Base-by-base conservation (phyloP, 352 stramenopile genomes). In the Pythium grandisporangium region DNA sequence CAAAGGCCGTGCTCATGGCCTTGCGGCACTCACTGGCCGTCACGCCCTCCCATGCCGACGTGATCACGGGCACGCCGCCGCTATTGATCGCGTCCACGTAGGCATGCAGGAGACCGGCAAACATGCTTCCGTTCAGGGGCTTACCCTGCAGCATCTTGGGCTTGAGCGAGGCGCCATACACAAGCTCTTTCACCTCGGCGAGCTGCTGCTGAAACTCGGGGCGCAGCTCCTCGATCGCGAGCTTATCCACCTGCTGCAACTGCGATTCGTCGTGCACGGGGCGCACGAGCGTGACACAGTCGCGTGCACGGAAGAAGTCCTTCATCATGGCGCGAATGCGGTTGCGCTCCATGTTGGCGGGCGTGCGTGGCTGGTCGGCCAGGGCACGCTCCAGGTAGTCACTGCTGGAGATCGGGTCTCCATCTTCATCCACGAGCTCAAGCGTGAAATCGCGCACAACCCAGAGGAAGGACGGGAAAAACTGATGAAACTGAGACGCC, bases 381-480 rank as follows among this genome's bases (percentile, higher is more conserved):
- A 95, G 62, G 17, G 76, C 70, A 30, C 65, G 58, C 53, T 95
- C 80, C 2, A 95, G 55, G 58, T 95, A 95, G 41, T 93, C 78
- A 35, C 58, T 72, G 42, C 64, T 74, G 2, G 66, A 78, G 58
- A 93, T 91, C 12, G 66, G 57, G 36, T 87, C 63, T 48, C 80
- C 79, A 46, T 93, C 76, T 62, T 90, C 78, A 42, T 92, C 76
- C 26, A 91, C 71, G 8, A 95, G 61, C 39, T 93, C 71, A 11
- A 95, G 60, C 21, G 83, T 84, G 42, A 95, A 95, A 42, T 95
- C 83, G 40, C 83, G 72, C 21, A 95, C 75, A 34, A 95, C 65
- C 83, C 83, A 95, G 21, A 90, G 53, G 50, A 95, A 95, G 8
- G 71, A 87, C 39, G 83, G 83, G 52, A 95, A 93, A 50, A 93